Conservation (phyloP, 495 filamentous ascomycete species). For the Tuber magnatum region DNA sequence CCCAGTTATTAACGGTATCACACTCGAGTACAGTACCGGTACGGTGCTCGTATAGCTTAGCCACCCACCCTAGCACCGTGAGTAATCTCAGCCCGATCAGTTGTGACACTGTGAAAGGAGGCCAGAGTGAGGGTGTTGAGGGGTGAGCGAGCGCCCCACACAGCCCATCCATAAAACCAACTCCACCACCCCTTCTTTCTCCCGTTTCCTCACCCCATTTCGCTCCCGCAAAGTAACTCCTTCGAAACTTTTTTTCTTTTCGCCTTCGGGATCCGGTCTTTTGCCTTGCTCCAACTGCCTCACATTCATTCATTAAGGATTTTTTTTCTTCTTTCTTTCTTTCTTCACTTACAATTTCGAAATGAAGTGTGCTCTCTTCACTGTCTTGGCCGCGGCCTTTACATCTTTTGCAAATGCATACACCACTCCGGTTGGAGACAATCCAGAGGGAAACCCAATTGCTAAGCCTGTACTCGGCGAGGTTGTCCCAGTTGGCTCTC, state of each 20-base stretch:
- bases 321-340: slow-evolving; percentile 4
- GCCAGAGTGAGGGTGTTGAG: neutral
- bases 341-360: slow-evolving; percentile 28
- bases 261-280: slow-evolving; percentile 11
- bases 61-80: neutral
- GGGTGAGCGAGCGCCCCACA: neutral
- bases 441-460: slow-evolving; percentile 56
- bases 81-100: neutral
- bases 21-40: neutral
- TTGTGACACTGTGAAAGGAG: neutral
- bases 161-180: slow-evolving; percentile 25
- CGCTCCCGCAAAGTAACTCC: slow-evolving; percentile 12
- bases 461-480: slow-evolving; percentile 48
- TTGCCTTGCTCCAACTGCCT: slow-evolving; percentile 33
- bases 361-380: slow-evolving; percentile 49
- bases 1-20: neutral
- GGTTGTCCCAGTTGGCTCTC: slow-evolving; percentile 50
- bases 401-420: slow-evolving; percentile 50
- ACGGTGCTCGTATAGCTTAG: neutral
- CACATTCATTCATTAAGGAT: slow-evolving; percentile 32
- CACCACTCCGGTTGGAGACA: slow-evolving; percentile 40
- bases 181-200: slow-evolving; percentile 18
- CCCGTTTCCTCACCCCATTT: slow-evolving; percentile 7
- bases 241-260: slow-evolving; percentile 15
- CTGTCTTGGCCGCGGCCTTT: slow-evolving; percentile 46